phyloP scores from a whole-genome alignment of 768 basidiomycete species.

The Sutorius australiensis region DNA sequence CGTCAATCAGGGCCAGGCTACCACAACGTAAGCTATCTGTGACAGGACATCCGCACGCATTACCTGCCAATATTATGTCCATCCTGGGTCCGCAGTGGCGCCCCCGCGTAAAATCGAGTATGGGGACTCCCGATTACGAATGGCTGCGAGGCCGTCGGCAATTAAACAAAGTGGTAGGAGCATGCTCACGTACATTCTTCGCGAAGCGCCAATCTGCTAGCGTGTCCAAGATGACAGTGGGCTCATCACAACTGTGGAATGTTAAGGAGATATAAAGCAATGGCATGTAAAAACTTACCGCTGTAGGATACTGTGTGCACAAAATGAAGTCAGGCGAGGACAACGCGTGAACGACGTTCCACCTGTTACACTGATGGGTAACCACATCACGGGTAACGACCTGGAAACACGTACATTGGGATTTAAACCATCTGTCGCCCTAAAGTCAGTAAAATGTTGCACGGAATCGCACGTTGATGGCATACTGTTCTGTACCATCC shows the following conservation, averaged over 20 bases:
- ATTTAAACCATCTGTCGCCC: conserved; percentile 75
- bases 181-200: conserved; percentile 57
- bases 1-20: conserved; percentile 82
- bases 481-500: conserved; percentile 82
- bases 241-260: conserved; percentile 68
- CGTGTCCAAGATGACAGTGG: conserved; percentile 80
- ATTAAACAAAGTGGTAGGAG: neutral
- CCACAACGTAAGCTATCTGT: conserved; percentile 1
- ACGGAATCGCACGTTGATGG: conserved; percentile 7
- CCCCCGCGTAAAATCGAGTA: conserved; percentile 89
- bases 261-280: conserved; percentile 2
- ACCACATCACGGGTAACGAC: neutral
- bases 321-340: conserved; percentile 66
- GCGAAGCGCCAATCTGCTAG: conserved; percentile 83
- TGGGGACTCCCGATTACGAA: conserved; percentile 61
- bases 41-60: conserved; percentile 21
- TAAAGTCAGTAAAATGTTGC: conserved; percentile 6
- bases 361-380: conserved; percentile 29
- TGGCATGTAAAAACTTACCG: conserved; percentile 38
- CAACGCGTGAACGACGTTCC: conserved; percentile 44
- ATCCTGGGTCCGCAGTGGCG: conserved; percentile 83
- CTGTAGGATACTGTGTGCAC: conserved; percentile 79
- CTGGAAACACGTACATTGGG: conserved; percentile 59
- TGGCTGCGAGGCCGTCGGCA: conserved; percentile 44
- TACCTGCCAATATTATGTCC: conserved; percentile 87